Base-by-base conservation (phyloP, 2,329 filamentous ascomycete species). In the Fusarium nematophilum region DNA sequence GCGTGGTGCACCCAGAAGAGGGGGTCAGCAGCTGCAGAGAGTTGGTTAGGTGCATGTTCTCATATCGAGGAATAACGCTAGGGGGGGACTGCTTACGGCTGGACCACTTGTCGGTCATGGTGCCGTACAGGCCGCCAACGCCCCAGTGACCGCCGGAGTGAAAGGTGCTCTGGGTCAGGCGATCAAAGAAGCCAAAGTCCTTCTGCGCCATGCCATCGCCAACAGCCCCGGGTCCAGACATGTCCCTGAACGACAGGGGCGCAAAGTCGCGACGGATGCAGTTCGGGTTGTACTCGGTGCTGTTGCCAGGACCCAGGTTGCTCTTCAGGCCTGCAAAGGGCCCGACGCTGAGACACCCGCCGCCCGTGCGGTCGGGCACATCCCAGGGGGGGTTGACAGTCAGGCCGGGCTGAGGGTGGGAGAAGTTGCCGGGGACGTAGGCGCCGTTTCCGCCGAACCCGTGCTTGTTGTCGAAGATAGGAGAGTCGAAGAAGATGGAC, bases 91-190 rank as follows among this genome's bases (percentile, higher is more conserved):
- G 4, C 60, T 44, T 27, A 61, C 57, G 57, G 4, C 57, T 61
- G 4, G 56, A 55, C 47, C 53, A 64, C 15, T 58, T 59, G 6
- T 65, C 50, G 10, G 58, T 60, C 50, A 65, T 60, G 0, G 51
- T 70, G 5, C 73, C 73, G 6, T 70, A 61, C 11, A 70, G 45
- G 5, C 72, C 73, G 7, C 71, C 71, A 8, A 74, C 57, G 1
- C 36, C 68, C 42, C 62, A 66, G 5, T 65, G 63, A 11, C 62
- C 69, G 25, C 71, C 66, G 15, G 53, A 68, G 29, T 74, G 72
- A n/a, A 70, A 49, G 13, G 34, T 47, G 17, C 71, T 49, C 23
- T 63, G 53, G 2, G 72, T 69, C 0, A 65, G 34, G 11, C 27
- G 50, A 7, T 61, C 50, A 34, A 67, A 62, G 17, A 53, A 56